Evolutionary conservation across 2,329 filamentous ascomycete species (phyloP), one percentile per base, ranked within the genome.

Genomic region (Penicillium sp.): DNA sequence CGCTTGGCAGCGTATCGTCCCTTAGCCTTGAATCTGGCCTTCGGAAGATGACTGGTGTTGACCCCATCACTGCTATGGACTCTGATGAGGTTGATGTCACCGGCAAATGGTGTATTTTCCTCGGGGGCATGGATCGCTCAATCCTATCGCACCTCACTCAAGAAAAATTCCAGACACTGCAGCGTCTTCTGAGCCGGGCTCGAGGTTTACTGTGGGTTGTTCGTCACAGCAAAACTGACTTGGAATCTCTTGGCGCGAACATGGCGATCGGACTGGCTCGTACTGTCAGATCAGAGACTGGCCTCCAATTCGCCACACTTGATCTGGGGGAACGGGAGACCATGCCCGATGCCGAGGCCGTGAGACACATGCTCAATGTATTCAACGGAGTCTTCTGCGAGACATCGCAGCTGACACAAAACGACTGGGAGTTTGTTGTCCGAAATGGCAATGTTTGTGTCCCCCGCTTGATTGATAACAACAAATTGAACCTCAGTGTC

Each of bases 211-310:
- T 67, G 6, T 67, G 65, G 65, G 48, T 54, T 42, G 57, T 62
- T n/a, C 57, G 65, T 1, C 65, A 67, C 37, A 60, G 42, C 13
- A 63, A 61, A 37, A 29, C 48, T 1, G 56, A 66, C 21, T 40
- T 56, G 0, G 54, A 63, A 25, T 62, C 59, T 9, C 59, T 66
- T 10, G 61, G 58, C 3, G 60, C 62, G 6, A 66, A 66, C 21
- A 67, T 67, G 65, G 54, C 59, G 1, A 63, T 67, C 42, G 65
- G 65, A 13, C 41, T 67, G 2, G 64, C 65, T n/a, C 63, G 65
- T 17, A 67, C 65, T 4, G 61, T 67, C 21, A 50, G 65, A 47
- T 66, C 64, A 3, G 65, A 67, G 45, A 67, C 60, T 1, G 63
- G 63, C 7, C 40, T 67, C 2, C 64, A 57, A 25, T 67, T 67